A percentile compares a stretch with the other conserved stretches of the same genome.
Conservation (phyloP, 352 stramenopile genomes). For the Albugo laibachii region DNA sequence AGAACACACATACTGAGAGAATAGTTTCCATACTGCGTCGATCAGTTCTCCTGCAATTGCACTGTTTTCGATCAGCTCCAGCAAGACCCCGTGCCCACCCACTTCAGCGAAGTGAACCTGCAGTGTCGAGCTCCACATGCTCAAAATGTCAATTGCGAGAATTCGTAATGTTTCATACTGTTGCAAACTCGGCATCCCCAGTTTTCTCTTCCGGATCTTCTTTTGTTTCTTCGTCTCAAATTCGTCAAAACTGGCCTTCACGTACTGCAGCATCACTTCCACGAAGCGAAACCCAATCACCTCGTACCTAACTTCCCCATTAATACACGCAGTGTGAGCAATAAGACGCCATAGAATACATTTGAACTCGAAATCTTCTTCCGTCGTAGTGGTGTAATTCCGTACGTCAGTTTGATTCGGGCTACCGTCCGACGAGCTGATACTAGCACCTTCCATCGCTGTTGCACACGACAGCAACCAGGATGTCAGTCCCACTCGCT, state of each 20-base stretch:
- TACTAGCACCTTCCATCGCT: slow-evolving; percentile 17
- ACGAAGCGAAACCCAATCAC: slow-evolving; percentile 51
- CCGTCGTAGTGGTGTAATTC: too few species aligned
- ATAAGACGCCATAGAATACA: slow-evolving; percentile 50
- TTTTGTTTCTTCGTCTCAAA: too few species aligned
- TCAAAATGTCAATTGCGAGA: too few species aligned
- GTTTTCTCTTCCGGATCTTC: too few species aligned
- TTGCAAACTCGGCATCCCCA: too few species aligned
- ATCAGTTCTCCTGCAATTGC: slow-evolving; percentile 18
- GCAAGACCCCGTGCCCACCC: slow-evolving; percentile 18
- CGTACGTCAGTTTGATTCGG: too few species aligned
- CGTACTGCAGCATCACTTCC: slow-evolving; percentile 21
- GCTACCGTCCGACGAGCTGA: background rate
- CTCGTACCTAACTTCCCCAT: slow-evolving; percentile 28
- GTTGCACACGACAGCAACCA: slow-evolving; percentile 48
- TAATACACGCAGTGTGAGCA: slow-evolving; percentile 21
- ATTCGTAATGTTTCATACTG: too few species aligned
- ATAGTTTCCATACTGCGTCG: slow-evolving; percentile 26
- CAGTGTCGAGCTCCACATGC: slow-evolving; percentile 8
- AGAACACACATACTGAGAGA: slow-evolving; percentile 17
- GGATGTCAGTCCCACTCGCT: slow-evolving; percentile 26
- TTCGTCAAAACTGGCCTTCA: too few species aligned
- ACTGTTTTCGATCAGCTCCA: slow-evolving; percentile 27
- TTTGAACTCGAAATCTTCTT: slow-evolving; percentile 68
- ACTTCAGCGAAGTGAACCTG: slow-evolving; percentile 40